Evolutionary conservation across 805 yeast genomes (phyloP), one percentile per base, ranked within the genome.

Genomic region (Ogataea ganodermae): DNA sequence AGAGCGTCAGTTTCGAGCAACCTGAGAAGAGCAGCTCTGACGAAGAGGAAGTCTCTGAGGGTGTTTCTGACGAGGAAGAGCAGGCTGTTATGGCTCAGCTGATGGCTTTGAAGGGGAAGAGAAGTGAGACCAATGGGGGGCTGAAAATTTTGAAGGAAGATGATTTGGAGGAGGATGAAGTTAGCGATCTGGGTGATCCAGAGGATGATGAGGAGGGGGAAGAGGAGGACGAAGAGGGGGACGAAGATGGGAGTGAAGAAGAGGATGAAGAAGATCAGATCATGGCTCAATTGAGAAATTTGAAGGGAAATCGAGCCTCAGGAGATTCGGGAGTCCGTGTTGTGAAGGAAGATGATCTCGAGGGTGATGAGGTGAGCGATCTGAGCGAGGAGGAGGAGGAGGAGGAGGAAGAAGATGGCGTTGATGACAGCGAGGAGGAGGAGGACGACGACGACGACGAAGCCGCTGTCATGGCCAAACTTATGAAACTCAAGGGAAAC

Each of bases 221-320:
- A 6, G 46, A 36, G 13, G 49, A 46, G 24, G 31, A 23, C 18
- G 44, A 27, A 24, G 31, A 37, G 14, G 32, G 30, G 12, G 48
- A 39, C 4, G 48, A 42, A 26, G 55, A 46, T 13, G 46, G 41
- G 14, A 53, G 51, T 12, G 48, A 48, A 26, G 48, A 35, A 3
- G 49, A 42, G 12, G 46, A 47, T 3, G 47, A 47, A 24, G 30
- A 87, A 82, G 59, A 30, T 88, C 87, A 62, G 2, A 48, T 48
- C 14, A 48, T 48, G 52, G 90, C 96, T 2, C 84, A 85, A 53
- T 81, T 85, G 59, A 71, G 89, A 14, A 92, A 92, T 1, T 64
- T 86, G 57, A 74, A 72, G 18, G 44, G 44, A 6, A 36, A 40
- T 5, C 41, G 48, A 79, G 80, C 51, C 78, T 9, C 27, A 36